Evolutionary conservation across 441 rosid genomes (phyloP).

Genomic region (Erodium trifolium): DNA sequence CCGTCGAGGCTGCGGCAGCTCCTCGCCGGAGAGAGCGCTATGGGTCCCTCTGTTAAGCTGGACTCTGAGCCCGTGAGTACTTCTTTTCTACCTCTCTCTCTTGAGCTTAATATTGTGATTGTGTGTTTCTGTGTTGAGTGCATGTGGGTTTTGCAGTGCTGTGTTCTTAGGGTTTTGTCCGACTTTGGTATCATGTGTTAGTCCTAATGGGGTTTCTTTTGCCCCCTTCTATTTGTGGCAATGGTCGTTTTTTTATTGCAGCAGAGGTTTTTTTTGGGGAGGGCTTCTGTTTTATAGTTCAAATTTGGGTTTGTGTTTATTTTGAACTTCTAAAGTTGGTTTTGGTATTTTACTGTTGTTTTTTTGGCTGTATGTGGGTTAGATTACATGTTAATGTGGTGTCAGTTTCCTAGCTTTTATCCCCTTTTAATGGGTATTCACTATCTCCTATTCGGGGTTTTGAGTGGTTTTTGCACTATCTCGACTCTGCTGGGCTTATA

Average conservation of each 20-base stretch:
- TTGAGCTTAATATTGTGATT: background rate
- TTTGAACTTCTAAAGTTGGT: background rate
- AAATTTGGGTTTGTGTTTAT: slow-evolving; percentile 2
- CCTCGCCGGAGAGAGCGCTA: slow-evolving; percentile 70
- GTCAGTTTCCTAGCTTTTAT: background rate
- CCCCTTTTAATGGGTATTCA: background rate
- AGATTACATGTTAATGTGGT: background rate
- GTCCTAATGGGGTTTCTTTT: background rate
- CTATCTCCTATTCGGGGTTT: too few species aligned
- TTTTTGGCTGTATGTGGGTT: background rate
- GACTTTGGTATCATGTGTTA: background rate
- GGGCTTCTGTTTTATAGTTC: background rate
- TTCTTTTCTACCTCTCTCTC: background rate
- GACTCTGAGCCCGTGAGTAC: slow-evolving; percentile 86
- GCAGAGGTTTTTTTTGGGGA: background rate
- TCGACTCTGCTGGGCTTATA: background rate
- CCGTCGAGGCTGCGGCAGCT: slow-evolving; percentile 92
- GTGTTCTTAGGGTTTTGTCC: slow-evolving; percentile 9
- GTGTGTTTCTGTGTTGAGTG: background rate
- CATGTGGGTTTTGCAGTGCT: slow-evolving; percentile 3
- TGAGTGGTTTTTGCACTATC: background rate
- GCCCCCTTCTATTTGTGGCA: background rate
- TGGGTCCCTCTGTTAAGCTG: slow-evolving; percentile 68
- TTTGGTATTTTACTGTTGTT: background rate
- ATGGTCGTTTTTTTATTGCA: background rate